phyloP scores from a whole-genome alignment of 2,329 filamentous ascomycete species.

The Monilinia polystroma region DNA sequence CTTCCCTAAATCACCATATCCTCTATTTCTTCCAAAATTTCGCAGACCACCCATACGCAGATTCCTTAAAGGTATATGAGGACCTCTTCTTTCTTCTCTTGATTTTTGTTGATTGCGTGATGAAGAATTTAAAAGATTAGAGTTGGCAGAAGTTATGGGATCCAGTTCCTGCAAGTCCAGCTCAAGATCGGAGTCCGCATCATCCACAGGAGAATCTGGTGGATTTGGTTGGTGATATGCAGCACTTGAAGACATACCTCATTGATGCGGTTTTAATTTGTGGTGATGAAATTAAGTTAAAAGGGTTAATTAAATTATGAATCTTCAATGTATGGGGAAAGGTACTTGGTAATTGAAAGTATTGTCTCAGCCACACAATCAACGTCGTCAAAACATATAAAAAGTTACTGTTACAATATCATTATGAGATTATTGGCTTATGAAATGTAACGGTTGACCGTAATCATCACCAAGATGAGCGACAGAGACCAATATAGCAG shows the following conservation, averaged over 20 bases:
- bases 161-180: constrained; percentile 80
- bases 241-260: constrained; percentile 42
- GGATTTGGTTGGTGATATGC: constrained; percentile 39
- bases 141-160: constrained; percentile 46
- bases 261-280: constrained; percentile 37
- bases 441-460: not conserved
- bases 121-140: constrained; percentile 31
- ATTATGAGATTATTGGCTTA: not conserved
- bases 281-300: not conserved
- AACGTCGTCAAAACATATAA: not conserved
- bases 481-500: constrained; percentile 5
- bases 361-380: constrained; percentile 2
- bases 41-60: constrained; percentile 65
- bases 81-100: constrained; percentile 35
- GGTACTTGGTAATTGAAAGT: not conserved
- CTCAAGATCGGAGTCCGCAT: constrained; percentile 74
- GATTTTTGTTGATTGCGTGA: constrained; percentile 36
- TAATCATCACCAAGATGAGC: not conserved
- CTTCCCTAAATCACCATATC: constrained; percentile 60
- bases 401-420: not conserved
- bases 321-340: not conserved
- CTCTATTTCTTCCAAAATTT: constrained; percentile 49
- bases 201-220: constrained; percentile 63
- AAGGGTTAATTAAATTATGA: not conserved
- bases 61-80: constrained; percentile 67